A percentile compares a stretch with the other conserved stretches of the same genome.
Conservation (phyloP, 2,329 filamentous ascomycete species). For the Teratosphaeria destructans region DNA sequence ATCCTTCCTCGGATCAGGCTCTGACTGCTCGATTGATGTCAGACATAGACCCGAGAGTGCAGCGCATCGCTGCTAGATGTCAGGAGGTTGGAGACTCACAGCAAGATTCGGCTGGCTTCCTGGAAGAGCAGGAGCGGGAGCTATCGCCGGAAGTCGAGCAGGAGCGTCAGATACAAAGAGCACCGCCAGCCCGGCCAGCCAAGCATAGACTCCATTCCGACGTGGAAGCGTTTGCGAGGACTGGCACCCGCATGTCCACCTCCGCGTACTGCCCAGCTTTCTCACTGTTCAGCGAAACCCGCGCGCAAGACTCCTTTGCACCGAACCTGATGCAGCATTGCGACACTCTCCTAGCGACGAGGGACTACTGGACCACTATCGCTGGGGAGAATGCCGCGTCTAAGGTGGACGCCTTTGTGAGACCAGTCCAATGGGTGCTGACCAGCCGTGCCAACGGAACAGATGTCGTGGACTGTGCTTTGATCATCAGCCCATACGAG, state of each 20-base stretch:
- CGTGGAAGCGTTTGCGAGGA: conserved; percentile 32
- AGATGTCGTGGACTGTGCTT: conserved; percentile 19
- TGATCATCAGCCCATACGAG: conserved; percentile 53
- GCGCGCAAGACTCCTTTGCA: background rate
- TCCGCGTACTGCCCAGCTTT: conserved; percentile 40
- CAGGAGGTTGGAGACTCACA: conserved; percentile 10
- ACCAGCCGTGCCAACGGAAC: conserved; percentile 17
- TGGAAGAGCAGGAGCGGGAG: conserved; percentile 62
- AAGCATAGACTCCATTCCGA: conserved; percentile 35
- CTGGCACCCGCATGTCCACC: conserved; percentile 22
- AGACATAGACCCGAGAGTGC: conserved; percentile 19
- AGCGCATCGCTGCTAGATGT: conserved; percentile 6
- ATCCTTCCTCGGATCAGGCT: background rate
- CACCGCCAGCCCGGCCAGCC: conserved; percentile 29
- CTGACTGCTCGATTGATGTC: conserved; percentile 8
- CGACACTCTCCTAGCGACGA: conserved; percentile 35
- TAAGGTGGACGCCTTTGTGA: conserved; percentile 38
- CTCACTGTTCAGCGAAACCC: conserved; percentile 29
- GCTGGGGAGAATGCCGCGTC: background rate
- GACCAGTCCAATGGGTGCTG: conserved; percentile 47
- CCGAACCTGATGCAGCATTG: conserved; percentile 22
- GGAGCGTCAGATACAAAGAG: conserved; percentile 44
- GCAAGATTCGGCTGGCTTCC: conserved; percentile 28
- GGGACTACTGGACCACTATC: conserved; percentile 35
- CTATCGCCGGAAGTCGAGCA: conserved; percentile 53